Percentiles rank a stretch among this genome's conserved stretches.
Conservation (phyloP, 306 rosid genomes). For the Inga oerstediana region DNA sequence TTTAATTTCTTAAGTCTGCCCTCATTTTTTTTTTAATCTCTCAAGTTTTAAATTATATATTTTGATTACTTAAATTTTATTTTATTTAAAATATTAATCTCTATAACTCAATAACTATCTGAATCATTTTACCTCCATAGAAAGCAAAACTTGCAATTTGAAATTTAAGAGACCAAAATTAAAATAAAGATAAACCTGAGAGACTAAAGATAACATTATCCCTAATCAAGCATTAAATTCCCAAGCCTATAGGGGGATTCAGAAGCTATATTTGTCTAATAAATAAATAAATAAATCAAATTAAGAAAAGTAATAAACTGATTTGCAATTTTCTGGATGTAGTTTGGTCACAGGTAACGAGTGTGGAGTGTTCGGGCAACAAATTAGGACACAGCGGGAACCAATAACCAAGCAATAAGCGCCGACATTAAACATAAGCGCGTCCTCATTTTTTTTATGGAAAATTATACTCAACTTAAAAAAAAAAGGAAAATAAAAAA, state of each 20-base stretch:
- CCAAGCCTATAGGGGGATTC: neutral
- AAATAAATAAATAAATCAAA: neutral
- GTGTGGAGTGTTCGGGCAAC: neutral
- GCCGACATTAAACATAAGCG: slow-evolving; percentile 31
- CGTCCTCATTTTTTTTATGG: slow-evolving; percentile 27
- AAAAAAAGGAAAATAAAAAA: too few species aligned
- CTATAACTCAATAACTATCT: too few species aligned
- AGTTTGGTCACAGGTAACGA: neutral
- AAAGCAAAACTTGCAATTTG: too few species aligned
- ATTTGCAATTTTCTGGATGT: neutral
- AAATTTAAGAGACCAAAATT: too few species aligned
- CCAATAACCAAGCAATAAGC: neutral
- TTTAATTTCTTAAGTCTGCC: fast-evolving
- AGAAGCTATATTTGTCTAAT: neutral
- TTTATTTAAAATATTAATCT: too few species aligned
- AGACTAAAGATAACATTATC: too few species aligned
- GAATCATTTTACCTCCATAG: too few species aligned
- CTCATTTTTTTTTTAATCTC: too few species aligned
- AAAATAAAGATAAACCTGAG: fast-evolving
- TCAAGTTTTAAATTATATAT: too few species aligned
- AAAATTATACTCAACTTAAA: too few species aligned
- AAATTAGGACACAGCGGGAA: neutral
- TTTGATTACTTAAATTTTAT: too few species aligned
- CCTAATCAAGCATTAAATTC: neutral
- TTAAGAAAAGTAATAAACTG: neutral